A percentile compares a stretch with the other conserved stretches of the same genome.
Conservation (phyloP, 78 protist species). For the Ministeria vibrans region DNA sequence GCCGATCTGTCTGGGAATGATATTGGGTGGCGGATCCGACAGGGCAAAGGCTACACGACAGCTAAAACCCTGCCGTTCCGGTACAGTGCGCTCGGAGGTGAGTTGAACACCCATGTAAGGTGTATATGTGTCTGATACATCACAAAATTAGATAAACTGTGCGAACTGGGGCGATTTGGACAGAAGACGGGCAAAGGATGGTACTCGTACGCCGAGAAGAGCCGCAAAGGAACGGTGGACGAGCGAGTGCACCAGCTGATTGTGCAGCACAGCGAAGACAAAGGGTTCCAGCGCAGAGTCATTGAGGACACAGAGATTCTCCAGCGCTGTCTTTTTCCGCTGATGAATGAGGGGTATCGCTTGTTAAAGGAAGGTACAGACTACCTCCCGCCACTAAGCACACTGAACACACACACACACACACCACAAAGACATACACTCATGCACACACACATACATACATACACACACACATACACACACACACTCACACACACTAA, state of each 20-base stretch:
- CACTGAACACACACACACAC: too few species aligned
- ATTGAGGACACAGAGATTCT: constrained; percentile 35
- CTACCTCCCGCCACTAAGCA: too few species aligned
- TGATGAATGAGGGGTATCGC: constrained; percentile 41
- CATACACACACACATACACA: too few species aligned
- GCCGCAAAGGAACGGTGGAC: constrained; percentile 3
- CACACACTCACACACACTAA: too few species aligned
- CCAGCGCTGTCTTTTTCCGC: constrained; percentile 27
- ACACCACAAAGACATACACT: too few species aligned
- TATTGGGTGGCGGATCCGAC: constrained; percentile 12
- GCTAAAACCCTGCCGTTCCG: background rate
- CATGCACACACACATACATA: too few species aligned
- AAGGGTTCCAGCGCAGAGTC: background rate
- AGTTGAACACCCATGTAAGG: too few species aligned
- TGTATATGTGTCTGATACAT: too few species aligned
- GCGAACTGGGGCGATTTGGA: constrained; percentile 23
- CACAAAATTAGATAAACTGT: too few species aligned
- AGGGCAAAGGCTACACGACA: background rate
- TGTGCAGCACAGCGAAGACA: background rate
- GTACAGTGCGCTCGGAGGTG: background rate
- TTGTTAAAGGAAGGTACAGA: background rate
- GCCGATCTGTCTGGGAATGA: constrained; percentile 55
- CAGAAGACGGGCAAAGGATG: constrained; percentile 38
- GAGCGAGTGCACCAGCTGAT: background rate
- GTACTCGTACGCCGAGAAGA: constrained; percentile 26